Conservation (phyloP, 2,329 filamentous ascomycete genomes). For the Fusarium kyushuense region DNA sequence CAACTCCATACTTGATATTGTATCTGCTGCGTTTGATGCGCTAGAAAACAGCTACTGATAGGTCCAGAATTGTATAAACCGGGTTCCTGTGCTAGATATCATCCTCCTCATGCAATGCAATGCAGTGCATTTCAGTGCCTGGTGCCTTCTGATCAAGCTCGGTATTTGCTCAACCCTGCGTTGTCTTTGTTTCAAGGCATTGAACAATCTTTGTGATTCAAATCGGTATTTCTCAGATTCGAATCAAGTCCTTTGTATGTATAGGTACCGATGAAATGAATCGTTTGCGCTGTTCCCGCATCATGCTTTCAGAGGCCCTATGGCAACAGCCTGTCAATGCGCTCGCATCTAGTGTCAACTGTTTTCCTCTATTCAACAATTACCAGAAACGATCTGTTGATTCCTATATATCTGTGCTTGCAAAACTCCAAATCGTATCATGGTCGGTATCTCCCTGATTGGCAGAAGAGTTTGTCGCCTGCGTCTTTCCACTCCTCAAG, state of each 20-base stretch:
- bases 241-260: not conserved
- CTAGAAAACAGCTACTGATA: not conserved
- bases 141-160: not conserved
- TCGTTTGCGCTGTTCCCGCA: not conserved
- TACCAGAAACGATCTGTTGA: not conserved
- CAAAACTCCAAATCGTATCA: slow-evolving; percentile 1
- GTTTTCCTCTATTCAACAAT: not conserved
- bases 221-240: not conserved
- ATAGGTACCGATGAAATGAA: not conserved
- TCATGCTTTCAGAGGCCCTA: not conserved
- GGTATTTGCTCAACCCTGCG: not conserved
- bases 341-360: slow-evolving; percentile 6
- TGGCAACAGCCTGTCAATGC: not conserved
- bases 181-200: not conserved
- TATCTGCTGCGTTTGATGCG: not conserved
- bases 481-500: slow-evolving; percentile 43
- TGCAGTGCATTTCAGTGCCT: not conserved
- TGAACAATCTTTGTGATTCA: slow-evolving; percentile 1
- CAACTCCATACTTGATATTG: not conserved
- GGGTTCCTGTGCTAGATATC: not conserved
- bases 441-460: slow-evolving; percentile 26
- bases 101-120: not conserved
- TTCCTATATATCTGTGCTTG: not conserved
- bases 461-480: slow-evolving; percentile 42
- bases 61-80: not conserved